phyloP scores from a whole-genome alignment of 768 basidiomycete genomes.

The Xerocomellus dryophilus region DNA sequence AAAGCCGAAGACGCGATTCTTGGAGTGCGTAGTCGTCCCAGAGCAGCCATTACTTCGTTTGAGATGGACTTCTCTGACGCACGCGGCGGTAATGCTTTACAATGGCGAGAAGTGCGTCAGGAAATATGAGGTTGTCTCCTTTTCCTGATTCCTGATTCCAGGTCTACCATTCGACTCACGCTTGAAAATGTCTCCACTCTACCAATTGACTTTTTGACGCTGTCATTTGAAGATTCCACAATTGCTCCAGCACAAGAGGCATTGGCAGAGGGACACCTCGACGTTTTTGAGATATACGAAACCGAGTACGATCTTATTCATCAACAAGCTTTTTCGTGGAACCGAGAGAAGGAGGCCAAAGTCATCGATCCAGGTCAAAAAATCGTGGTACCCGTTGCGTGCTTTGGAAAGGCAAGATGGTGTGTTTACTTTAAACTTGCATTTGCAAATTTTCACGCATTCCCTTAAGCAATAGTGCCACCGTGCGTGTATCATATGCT shows the following conservation, averaged over 20 bases:
- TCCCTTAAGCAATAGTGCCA: slow-evolving; percentile 62
- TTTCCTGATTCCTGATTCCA: slow-evolving; percentile 31
- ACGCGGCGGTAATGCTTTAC: slow-evolving; percentile 93
- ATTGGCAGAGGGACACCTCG: slow-evolving; percentile 75
- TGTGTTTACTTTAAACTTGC: slow-evolving; percentile 39
- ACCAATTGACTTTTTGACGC: slow-evolving; percentile 79
- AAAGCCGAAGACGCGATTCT: slow-evolving; percentile 44
- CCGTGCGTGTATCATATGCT: slow-evolving; percentile 82
- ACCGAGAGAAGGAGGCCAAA: slow-evolving; percentile 40
- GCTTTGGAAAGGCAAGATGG: slow-evolving; percentile 92
- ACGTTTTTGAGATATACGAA: slow-evolving; percentile 86
- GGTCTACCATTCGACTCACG: slow-evolving; percentile 80
- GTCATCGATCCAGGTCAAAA: slow-evolving; percentile 69
- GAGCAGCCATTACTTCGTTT: slow-evolving; percentile 88
- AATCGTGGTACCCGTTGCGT: slow-evolving; percentile 62
- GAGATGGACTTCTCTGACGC: slow-evolving; percentile 82
- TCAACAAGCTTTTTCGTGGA: slow-evolving; percentile 80
- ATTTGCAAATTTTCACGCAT: not conserved
- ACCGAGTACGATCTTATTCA: slow-evolving; percentile 79
- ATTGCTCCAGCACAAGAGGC: slow-evolving; percentile 71
- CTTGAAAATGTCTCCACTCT: slow-evolving; percentile 86
- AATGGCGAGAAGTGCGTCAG: slow-evolving; percentile 81
- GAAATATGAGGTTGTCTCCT: not conserved
- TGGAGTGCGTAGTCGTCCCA: slow-evolving; percentile 81
- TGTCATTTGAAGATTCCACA: slow-evolving; percentile 91